Conservation (phyloP, 495 filamentous ascomycete genomes). For the Xylaria sp. region DNA sequence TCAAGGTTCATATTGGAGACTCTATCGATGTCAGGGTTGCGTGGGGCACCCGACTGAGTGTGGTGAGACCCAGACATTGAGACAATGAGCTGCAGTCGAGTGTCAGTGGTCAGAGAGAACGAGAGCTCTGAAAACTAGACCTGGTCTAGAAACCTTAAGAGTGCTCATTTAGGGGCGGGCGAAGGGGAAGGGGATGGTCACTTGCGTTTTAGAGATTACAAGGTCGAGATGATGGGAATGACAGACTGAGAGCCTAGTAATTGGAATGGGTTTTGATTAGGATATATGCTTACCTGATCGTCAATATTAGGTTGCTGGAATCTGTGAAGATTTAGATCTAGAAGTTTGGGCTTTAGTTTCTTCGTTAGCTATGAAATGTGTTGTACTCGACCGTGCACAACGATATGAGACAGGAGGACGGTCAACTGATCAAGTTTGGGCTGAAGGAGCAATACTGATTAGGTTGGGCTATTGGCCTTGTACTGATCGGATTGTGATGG, state of each 20-base stretch:
- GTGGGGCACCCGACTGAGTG: not conserved
- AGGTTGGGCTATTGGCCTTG: too few species aligned
- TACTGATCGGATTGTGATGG: too few species aligned
- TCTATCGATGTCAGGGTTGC: not conserved
- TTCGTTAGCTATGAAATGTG: not conserved
- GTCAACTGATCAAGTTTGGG: not conserved
- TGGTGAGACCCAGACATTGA: conserved; percentile 20
- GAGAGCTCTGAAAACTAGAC: not conserved
- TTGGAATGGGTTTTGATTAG: not conserved
- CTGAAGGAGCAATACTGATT: too few species aligned
- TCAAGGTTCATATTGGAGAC: conserved; percentile 19
- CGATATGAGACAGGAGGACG: not conserved
- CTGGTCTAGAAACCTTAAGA: not conserved
- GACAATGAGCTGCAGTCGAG: not conserved
- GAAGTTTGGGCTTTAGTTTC: not conserved
- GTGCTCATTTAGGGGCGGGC: too few species aligned
- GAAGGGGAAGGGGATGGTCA: too few species aligned
- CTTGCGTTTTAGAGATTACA: not conserved
- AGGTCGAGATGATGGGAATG: not conserved
- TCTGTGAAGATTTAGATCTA: not conserved
- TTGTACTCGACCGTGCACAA: not conserved
- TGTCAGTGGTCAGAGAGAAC: not conserved
- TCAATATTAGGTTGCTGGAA: not conserved
- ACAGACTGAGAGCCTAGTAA: not conserved
- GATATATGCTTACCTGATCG: not conserved